These are phyloP conservation scores for Metrosideros polymorpha DNA, from an alignment of 441 rosid species.

Conservation along the genomic window DNA sequence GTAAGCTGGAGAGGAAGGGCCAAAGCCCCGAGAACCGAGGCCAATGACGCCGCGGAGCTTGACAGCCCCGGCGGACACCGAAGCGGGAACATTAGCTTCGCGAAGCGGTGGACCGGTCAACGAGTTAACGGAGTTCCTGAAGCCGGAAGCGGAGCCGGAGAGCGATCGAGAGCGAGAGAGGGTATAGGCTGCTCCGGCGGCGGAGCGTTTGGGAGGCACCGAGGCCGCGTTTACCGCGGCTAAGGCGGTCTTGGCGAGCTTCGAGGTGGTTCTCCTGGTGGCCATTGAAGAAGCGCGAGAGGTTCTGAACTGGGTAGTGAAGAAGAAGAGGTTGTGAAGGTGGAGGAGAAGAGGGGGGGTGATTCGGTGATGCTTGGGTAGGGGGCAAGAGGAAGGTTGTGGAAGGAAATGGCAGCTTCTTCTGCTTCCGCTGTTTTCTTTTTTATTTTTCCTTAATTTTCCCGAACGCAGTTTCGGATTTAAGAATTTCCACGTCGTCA, in stretches of 20 bases:
- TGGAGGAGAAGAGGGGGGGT: not conserved
- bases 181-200: not conserved
- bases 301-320: not conserved
- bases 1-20: not conserved
- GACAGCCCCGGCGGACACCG: not conserved
- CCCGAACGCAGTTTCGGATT: not conserved
- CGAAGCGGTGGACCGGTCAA: not conserved
- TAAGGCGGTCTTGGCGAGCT: not conserved
- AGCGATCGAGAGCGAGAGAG: not conserved
- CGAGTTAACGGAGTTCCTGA: not conserved
- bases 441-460: not conserved
- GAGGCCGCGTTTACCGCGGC: not conserved
- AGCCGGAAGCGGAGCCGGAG: not conserved
- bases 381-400: not conserved
- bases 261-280: not conserved
- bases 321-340: not conserved
- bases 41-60: not conserved
- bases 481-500: not conserved
- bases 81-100: not conserved
- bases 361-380: not conserved
- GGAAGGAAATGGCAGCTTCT: constrained; percentile 1
- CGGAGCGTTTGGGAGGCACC: not conserved
- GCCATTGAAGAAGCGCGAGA: not conserved
- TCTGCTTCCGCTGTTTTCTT: not conserved
- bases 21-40: not conserved